phyloP scores from a whole-genome alignment of 2,329 filamentous ascomycete species.

The Neodidymelliopsis sp. region DNA sequence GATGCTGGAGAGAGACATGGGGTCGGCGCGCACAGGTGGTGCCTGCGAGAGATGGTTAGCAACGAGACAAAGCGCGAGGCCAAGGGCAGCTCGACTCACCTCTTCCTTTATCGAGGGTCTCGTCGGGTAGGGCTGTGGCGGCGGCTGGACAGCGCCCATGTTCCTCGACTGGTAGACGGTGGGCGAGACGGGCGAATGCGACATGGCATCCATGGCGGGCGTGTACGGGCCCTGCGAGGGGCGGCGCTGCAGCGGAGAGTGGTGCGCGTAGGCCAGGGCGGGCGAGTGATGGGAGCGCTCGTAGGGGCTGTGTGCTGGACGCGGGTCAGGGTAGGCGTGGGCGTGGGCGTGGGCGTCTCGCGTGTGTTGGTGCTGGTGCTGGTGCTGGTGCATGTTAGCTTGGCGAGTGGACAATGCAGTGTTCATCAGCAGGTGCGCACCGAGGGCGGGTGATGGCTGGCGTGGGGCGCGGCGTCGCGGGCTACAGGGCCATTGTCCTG shows the following conservation, averaged over 20 bases:
- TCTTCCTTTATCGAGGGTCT: slow-evolving; percentile 46
- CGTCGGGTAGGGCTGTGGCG: slow-evolving; percentile 41
- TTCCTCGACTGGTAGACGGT: slow-evolving; percentile 43
- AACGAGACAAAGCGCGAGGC: slow-evolving; percentile 27
- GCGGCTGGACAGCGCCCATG: slow-evolving; percentile 47
- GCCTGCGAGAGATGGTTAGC: slow-evolving; percentile 63
- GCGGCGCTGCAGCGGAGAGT: slow-evolving; percentile 48
- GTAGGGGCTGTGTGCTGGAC: slow-evolving; percentile 43
- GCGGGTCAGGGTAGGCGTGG: slow-evolving; percentile 46
- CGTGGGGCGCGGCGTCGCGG: slow-evolving; percentile 43
- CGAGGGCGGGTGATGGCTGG: slow-evolving; percentile 44
- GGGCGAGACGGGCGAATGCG: slow-evolving; percentile 50
- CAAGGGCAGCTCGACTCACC: slow-evolving; percentile 30
- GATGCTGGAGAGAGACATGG: slow-evolving; percentile 97
- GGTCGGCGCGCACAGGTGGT: slow-evolving; percentile 79
- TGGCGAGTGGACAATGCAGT: not conserved
- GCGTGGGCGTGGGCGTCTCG: slow-evolving; percentile 44
- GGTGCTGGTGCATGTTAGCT: too few species aligned
- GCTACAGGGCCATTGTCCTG: slow-evolving; percentile 52
- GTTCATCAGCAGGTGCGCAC: slow-evolving; percentile 28
- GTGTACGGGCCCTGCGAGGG: slow-evolving; percentile 44
- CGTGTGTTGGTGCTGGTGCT: slow-evolving; percentile 30
- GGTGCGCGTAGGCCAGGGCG: slow-evolving; percentile 43
- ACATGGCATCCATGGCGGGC: slow-evolving; percentile 45
- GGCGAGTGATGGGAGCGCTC: slow-evolving; percentile 51